Base-by-base conservation (phyloP, 1,139 yeast species). In the Debaryomycetaceae sp. region DNA sequence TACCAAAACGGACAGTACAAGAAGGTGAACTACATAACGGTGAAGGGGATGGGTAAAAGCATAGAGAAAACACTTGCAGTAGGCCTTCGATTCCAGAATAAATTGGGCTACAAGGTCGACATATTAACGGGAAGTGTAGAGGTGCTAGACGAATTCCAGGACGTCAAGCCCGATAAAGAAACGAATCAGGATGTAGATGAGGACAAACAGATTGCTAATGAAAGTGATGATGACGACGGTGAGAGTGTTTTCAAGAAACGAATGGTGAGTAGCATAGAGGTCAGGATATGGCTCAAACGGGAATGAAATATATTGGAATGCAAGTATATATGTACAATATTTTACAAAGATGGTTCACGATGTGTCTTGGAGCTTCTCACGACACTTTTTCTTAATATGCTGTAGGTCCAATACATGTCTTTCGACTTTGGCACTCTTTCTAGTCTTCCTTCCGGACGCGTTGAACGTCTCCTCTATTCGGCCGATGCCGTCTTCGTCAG, bases 41-140 rank as follows among this genome's bases (percentile, higher is more conserved):
- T 85, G 2, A 67, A 79, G 49, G 93, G 89, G 0, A 83, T 84
- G 88, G 91, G 91, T 1, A 76, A 73, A 43, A 75, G 87, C 6
- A 77, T 82, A 5, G 78, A 72, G 40, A 82, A 76, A 55, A 75
- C 83, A 0, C 48, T 83, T 8, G 64, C 78, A 9, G 50, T 84
- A 1, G 88, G 78, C 0, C 57, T 79, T 24, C 71, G 76, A 49
- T 83, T 78, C 56, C 75, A 77, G 49, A 68, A 66, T 36, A 75
- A 74, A 24, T 60, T 68, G 41, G 67, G 70, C 8, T 66, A 72
- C 52, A 69, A 61, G 48, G 77, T 83, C 5, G 86, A 83, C 27
- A 58, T 82, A 1, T 55, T 65, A 31, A 84, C 91, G 0, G 83
- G 76, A 24, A 77, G 81, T 9, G 72, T 81, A 0, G 78, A 78